Percentiles rank a stretch among this genome's conserved stretches.
Conservation (phyloP, 352 stramenopile genomes). For the Phytophthora sansomeana region DNA sequence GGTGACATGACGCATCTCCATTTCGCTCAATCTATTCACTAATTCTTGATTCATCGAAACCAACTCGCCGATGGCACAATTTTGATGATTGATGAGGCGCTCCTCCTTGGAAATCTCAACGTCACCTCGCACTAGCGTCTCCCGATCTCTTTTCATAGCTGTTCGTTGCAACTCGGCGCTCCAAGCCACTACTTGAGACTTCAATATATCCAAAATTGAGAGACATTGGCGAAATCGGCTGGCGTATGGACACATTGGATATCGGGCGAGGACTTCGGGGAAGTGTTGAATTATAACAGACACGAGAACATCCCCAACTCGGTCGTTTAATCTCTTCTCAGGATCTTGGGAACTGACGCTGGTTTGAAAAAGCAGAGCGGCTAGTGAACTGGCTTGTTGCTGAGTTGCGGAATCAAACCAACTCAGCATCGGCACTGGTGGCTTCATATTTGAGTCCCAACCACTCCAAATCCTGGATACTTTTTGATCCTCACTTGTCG, state of each 20-base stretch:
- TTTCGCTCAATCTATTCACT: too few relatives aligned
- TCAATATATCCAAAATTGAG: background rate
- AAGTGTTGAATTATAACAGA: background rate
- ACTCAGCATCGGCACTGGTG: background rate
- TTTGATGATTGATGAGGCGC: constrained; percentile 13
- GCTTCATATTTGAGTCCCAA: constrained; percentile 1
- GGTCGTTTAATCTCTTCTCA: constrained; percentile 7
- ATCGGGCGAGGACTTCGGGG: constrained; percentile 8
- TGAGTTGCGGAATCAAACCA: constrained; percentile 3
- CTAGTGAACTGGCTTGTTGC: too few relatives aligned
- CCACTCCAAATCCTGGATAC: constrained; percentile 1
- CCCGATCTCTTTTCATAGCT: background rate
- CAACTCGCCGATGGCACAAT: constrained; percentile 8
- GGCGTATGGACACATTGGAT: constrained; percentile 15
- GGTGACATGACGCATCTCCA: background rate
- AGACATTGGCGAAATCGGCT: constrained; percentile 1
- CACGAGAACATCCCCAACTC: constrained; percentile 1
- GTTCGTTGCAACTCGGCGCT: background rate
- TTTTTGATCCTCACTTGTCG: constrained; percentile 20
- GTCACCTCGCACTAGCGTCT: background rate
- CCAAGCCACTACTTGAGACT: constrained; percentile 12
- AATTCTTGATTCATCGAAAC: too few relatives aligned
- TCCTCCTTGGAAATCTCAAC: constrained; percentile 1
- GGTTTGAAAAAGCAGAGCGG: constrained; percentile 11
- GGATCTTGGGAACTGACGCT: constrained; percentile 4